These are phyloP conservation scores for Aspergillus ochraceus DNA, from an alignment of 2,329 filamentous ascomycete species.

Conservation along the genomic window DNA sequence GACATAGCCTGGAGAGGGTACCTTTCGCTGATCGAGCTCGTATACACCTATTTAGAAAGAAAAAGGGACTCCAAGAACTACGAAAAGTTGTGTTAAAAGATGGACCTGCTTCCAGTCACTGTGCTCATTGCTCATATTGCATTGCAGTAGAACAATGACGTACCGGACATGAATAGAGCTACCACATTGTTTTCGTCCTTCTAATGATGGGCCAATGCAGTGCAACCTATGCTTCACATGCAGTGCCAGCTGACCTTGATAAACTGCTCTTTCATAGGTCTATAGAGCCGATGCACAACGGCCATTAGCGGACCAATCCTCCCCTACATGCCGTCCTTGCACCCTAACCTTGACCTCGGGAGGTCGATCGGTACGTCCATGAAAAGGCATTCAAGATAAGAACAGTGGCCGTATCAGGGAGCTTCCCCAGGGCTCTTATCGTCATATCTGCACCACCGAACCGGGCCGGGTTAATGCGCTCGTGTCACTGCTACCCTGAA, in stretches of 20 bases:
- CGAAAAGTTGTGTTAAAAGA: background rate
- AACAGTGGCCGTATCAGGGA: background rate
- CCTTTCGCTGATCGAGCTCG: background rate
- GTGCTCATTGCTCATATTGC: background rate
- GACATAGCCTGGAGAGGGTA: background rate
- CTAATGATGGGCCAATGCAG: background rate
- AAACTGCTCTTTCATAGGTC: background rate
- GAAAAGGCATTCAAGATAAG: background rate
- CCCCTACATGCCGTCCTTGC: background rate
- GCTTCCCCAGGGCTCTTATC: background rate
- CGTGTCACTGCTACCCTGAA: background rate
- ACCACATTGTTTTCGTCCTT: background rate
- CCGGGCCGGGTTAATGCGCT: background rate
- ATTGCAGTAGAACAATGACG: background rate
- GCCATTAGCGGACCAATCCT: background rate
- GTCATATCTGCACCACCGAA: background rate
- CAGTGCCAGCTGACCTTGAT: background rate
- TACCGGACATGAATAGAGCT: background rate
- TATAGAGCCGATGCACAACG: background rate
- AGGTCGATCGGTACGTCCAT: background rate
- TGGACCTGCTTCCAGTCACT: background rate
- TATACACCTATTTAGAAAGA: background rate
- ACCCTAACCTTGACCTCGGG: background rate
- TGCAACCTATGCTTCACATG: background rate
- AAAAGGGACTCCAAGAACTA: too few species aligned